These are phyloP conservation scores for Tolypocladium paradoxum DNA, from an alignment of 2,329 filamentous ascomycete species.

Conservation along the genomic window DNA sequence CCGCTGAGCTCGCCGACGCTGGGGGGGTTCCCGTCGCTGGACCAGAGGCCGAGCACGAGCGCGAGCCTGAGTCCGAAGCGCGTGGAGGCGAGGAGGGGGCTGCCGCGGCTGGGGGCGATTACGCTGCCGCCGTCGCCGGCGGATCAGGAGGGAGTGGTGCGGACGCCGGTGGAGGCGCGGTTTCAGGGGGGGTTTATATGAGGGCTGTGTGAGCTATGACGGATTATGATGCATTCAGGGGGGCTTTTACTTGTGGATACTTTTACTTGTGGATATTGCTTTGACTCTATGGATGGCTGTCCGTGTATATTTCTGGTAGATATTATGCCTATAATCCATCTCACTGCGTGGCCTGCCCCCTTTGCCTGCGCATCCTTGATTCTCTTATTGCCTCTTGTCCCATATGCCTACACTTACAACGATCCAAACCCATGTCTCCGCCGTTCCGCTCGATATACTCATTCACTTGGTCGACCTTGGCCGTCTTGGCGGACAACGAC, in stretches of 20 bases:
- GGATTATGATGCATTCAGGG: neutral
- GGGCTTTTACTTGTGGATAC: neutral
- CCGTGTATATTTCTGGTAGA: neutral
- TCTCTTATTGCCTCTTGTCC: too few species aligned
- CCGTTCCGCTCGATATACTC: neutral
- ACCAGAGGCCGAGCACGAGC: constrained; percentile 7
- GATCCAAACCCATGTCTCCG: too few species aligned
- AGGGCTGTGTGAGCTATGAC: neutral
- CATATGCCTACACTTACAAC: too few species aligned
- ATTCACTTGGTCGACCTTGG: neutral
- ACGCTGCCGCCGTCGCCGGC: constrained; percentile 14
- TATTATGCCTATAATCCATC: neutral
- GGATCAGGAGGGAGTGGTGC: neutral
- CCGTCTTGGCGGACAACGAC: neutral
- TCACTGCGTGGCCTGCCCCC: neutral
- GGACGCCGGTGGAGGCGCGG: neutral
- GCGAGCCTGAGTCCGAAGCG: constrained; percentile 7
- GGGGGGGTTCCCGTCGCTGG: constrained; percentile 2
- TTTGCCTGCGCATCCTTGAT: too few species aligned
- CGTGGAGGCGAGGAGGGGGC: constrained; percentile 20
- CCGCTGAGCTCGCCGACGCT: neutral
- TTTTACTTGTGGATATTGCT: neutral
- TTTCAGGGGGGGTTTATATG: neutral
- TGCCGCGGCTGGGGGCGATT: constrained; percentile 19
- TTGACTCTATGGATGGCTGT: neutral